A percentile compares a stretch with the other conserved stretches of the same genome.
Evolutionary conservation across 192 early-diverging fungal genomes (phyloP).

Genomic region (Entomortierella parvispora): DNA sequence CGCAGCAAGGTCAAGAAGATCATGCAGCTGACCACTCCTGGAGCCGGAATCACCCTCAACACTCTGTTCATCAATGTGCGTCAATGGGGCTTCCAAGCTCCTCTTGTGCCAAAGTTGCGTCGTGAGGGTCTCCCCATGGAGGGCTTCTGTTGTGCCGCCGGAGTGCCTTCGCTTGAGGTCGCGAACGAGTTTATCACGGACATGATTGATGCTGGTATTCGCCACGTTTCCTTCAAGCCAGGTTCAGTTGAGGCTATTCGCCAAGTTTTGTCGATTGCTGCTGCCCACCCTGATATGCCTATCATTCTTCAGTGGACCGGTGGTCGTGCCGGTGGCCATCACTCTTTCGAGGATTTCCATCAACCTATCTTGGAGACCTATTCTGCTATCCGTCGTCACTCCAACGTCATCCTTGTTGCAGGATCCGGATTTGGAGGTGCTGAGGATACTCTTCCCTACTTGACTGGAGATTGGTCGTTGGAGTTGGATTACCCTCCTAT

Average conservation of each 20-base stretch:
- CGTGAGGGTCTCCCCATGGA: slow-evolving; percentile 87
- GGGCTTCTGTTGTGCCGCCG: slow-evolving; percentile 92
- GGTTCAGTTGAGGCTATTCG: slow-evolving; percentile 82
- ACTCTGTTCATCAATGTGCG: slow-evolving; percentile 90
- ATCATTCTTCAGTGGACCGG: slow-evolving; percentile 97
- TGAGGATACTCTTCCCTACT: slow-evolving; percentile 86
- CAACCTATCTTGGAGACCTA: slow-evolving; percentile 89
- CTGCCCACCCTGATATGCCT: slow-evolving; percentile 82
- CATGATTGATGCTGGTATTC: slow-evolving; percentile 78
- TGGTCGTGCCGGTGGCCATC: slow-evolving; percentile 95
- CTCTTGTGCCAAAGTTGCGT: slow-evolving; percentile 80
- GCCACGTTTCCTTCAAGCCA: slow-evolving; percentile 89
- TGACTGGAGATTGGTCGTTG: slow-evolving; percentile 92
- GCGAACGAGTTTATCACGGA: slow-evolving; percentile 83
- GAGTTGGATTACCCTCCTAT: slow-evolving; percentile 86
- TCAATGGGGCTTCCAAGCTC: slow-evolving; percentile 95
- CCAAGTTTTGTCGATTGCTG: slow-evolving; percentile 86
- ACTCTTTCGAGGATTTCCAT: slow-evolving; percentile 97
- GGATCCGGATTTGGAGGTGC: slow-evolving; percentile 94
- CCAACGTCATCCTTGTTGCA: slow-evolving; percentile 87
- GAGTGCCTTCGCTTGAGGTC: slow-evolving; percentile 88
- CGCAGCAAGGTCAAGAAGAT: slow-evolving; percentile 78
- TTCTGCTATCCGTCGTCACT: slow-evolving; percentile 80
- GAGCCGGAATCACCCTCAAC: slow-evolving; percentile 92
- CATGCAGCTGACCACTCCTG: slow-evolving; percentile 73